phyloP scores from a whole-genome alignment of 2,329 filamentous ascomycete genomes.

The Parastagonospora nodorum region DNA sequence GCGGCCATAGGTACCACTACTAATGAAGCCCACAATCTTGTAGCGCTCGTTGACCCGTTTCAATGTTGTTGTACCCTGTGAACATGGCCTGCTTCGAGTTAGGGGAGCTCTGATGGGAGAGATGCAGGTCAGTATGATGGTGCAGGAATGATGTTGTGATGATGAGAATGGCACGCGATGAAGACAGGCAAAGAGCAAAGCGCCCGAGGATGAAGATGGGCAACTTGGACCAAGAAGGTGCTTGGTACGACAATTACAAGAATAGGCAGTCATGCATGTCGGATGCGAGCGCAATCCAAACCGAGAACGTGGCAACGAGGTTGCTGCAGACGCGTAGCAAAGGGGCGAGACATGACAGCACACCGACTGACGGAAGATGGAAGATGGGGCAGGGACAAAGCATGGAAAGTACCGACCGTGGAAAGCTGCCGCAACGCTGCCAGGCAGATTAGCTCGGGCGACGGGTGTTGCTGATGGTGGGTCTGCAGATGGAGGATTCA shows the following conservation, averaged over 20 bases:
- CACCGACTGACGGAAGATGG: neutral
- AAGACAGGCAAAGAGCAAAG: neutral
- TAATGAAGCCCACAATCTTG: conserved; percentile 97
- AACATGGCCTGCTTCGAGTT: conserved; percentile 46
- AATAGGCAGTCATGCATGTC: neutral
- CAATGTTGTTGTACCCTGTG: conserved; percentile 70
- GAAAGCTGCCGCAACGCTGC: conserved; percentile 48
- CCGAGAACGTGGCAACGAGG: neutral
- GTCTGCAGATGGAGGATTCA: conserved; percentile 3
- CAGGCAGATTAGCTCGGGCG: conserved; percentile 40
- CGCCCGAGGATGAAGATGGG: too few species aligned
- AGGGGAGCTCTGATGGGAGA: conserved; percentile 25
- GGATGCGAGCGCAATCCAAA: neutral
- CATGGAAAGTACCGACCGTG: conserved; percentile 38
- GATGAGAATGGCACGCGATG: neutral
- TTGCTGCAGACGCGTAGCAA: neutral
- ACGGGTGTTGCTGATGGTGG: conserved; percentile 35
- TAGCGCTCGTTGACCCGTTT: conserved; percentile 91
- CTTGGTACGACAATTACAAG: too few species aligned
- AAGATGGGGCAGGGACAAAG: neutral
- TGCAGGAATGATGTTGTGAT: neutral
- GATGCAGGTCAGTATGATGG: neutral
- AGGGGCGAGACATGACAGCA: conserved; percentile 3
- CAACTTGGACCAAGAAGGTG: too few species aligned
- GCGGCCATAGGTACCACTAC: conserved; percentile 94